Evolutionary conservation across 2,329 filamentous ascomycete species (phyloP), one percentile per base, ranked within the genome.

Genomic region (Colletotrichum chrysophilum): DNA sequence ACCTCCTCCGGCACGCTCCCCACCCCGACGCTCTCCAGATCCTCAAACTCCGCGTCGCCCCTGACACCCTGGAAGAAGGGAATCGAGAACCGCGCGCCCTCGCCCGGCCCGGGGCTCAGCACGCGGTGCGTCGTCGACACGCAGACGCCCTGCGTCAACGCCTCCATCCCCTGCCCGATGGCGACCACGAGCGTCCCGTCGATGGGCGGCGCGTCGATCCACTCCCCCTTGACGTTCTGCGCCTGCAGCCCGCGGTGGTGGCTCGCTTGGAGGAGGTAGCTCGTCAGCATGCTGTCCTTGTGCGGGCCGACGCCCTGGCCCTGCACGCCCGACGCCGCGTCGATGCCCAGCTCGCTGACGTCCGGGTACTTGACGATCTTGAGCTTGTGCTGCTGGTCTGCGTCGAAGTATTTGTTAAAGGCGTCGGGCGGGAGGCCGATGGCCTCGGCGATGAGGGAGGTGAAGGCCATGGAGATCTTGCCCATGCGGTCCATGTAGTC

Each of bases 281-380:
- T 94, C 10, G 93, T 93, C 76, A 97, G 88, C 94, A 97, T 96
- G 79, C 91, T 94, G 83, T 96, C 95, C 84, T 96, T 96, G 86
- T 96, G 94, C 38, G 95, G 94, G 1, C 94, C 95, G 0, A 96
- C 93, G 79, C 87, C 91, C 79, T 93, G 91, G 38, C 88, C 88
- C 77, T 89, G 83, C 26, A 80, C 81, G 52, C 82, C 85, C 36
- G 62, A 36, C 10, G 32, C 30, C 4, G 81, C 83, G 24, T 78
- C 83, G 4, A 88, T 82, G 0, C 89, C 90, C 2, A 94, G 85
- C 82, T 92, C 89, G n/a, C 86, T 84, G 14, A 91, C 84, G 82
- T 97, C 95, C 0, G 95, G 95, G 81, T 97, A 97, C 86, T 94
- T 95, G 76, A 97, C 93, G 75, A 98, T 93, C 87, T 98, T 98